A percentile compares a stretch with the other conserved stretches of the same genome.
Evolutionary conservation across 2,329 filamentous ascomycete genomes (phyloP).

Genomic region (Colletotrichum limetticola): DNA sequence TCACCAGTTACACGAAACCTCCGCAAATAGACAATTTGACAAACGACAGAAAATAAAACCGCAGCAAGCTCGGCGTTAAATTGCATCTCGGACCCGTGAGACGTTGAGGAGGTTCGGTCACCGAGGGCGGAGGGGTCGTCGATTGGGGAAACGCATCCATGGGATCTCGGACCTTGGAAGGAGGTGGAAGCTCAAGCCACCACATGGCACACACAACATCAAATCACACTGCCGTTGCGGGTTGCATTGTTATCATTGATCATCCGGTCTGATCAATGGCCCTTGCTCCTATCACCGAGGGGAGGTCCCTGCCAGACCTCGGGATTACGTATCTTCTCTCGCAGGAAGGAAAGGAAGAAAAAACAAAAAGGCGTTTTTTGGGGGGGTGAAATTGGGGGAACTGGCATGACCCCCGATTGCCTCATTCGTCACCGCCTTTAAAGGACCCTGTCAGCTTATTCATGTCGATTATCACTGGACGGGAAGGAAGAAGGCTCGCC

Average conservation of each 20-base stretch:
- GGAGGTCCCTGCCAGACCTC: conserved; percentile 15
- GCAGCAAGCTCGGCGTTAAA: conserved; percentile 8
- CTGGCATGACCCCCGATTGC: conserved; percentile 9
- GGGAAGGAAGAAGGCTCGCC: neutral
- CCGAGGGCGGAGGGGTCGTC: conserved; percentile 2
- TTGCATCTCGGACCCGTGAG: neutral
- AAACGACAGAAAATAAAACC: neutral
- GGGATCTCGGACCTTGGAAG: neutral
- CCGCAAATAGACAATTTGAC: neutral
- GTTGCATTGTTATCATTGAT: neutral
- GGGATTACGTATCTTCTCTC: conserved; percentile 22
- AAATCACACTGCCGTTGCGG: neutral
- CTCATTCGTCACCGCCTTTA: conserved; percentile 22
- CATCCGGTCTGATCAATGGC: neutral
- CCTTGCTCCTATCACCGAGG: conserved; percentile 27
- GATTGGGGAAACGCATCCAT: neutral
- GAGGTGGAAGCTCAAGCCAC: neutral
- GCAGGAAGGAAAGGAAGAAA: neutral
- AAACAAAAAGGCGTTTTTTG: neutral
- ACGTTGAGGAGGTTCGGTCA: conserved; percentile 12
- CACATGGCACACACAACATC: neutral
- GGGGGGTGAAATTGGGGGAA: neutral
- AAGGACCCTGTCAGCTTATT: conserved; percentile 32
- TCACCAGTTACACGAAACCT: neutral
- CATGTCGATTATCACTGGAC: conserved; percentile 21